A percentile compares a stretch with the other conserved stretches of the same genome.
Evolutionary conservation across 1,284 basidiomycete genomes (phyloP).

Genomic region (Tilletia walkeri): DNA sequence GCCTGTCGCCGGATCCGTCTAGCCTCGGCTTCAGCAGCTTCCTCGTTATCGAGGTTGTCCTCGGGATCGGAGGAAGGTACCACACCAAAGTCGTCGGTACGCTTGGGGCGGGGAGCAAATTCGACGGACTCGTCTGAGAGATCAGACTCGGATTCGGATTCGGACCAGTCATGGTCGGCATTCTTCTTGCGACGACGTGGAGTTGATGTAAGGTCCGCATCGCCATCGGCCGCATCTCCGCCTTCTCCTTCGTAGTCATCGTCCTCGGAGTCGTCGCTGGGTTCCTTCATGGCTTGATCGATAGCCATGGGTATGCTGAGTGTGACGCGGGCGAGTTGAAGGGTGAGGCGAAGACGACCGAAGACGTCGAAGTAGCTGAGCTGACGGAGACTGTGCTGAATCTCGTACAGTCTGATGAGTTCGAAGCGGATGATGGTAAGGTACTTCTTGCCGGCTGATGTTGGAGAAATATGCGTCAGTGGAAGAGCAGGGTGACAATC

Average conservation of each 20-base stretch:
- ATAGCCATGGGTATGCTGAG: slow-evolving; percentile 73
- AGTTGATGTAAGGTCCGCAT: not conserved
- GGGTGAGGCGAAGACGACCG: slow-evolving; percentile 72
- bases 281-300: slow-evolving; percentile 65
- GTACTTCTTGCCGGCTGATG: slow-evolving; percentile 68
- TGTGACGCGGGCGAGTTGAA: slow-evolving; percentile 76
- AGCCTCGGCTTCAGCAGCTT: slow-evolving; percentile 8
- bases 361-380: slow-evolving; percentile 74
- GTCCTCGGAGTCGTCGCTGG: slow-evolving; percentile 26
- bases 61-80: slow-evolving; percentile 6
- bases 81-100: slow-evolving; percentile 1
- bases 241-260: slow-evolving; percentile 13
- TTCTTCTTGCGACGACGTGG: not conserved
- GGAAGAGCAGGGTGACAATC: no score
- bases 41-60: not conserved
- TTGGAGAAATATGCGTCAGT: not conserved
- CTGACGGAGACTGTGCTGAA: slow-evolving; percentile 71
- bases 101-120: not conserved
- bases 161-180: not conserved
- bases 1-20: slow-evolving; percentile 11
- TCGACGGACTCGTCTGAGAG: not conserved
- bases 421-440: slow-evolving; percentile 71
- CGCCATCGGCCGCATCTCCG: slow-evolving; percentile 4
- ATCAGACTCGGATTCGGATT: slow-evolving; percentile 8
- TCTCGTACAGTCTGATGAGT: slow-evolving; percentile 71